These are phyloP conservation scores for Oligophagozyma castellii DNA, from an alignment of 1,139 yeast species.

Conservation along the genomic window DNA sequence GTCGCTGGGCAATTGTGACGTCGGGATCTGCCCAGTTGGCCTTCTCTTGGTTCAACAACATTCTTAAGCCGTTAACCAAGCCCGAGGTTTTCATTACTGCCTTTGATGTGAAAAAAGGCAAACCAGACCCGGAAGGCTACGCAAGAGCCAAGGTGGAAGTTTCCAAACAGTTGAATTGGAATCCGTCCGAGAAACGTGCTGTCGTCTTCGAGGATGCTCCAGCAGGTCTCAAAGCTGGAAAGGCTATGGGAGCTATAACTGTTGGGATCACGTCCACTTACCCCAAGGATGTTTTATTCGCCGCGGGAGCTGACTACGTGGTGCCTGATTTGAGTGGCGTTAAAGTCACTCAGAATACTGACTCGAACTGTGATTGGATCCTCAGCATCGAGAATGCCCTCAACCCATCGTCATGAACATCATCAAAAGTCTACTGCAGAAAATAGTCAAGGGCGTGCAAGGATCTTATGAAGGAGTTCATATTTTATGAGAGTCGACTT, in stretches of 20 bases:
- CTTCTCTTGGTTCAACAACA: slow-evolving; percentile 33
- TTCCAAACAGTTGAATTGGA: slow-evolving; percentile 36
- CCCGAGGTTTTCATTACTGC: slow-evolving; percentile 66
- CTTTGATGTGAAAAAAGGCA: slow-evolving; percentile 54
- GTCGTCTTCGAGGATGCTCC: slow-evolving; percentile 82
- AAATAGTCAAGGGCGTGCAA: too few species aligned
- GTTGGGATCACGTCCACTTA: slow-evolving; percentile 67
- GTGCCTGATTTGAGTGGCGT: slow-evolving; percentile 46
- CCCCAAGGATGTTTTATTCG: slow-evolving; percentile 44
- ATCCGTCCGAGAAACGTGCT: slow-evolving; percentile 26
- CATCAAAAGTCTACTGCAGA: too few species aligned
- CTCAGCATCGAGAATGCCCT: too few species aligned
- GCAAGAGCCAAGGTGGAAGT: slow-evolving; percentile 30
- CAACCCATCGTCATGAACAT: too few species aligned
- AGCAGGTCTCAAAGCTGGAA: slow-evolving; percentile 67
- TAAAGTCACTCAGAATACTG: slow-evolving; percentile 19
- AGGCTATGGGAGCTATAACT: slow-evolving; percentile 60
- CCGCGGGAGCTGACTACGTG: slow-evolving; percentile 63
- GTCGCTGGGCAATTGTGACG: slow-evolving; percentile 64
- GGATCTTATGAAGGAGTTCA: too few species aligned
- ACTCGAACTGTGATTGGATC: slow-evolving; percentile 9
- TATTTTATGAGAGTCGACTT: too few species aligned
- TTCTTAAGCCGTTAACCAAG: slow-evolving; percentile 37
- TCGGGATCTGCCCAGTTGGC: slow-evolving; percentile 64
- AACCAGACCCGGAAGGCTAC: slow-evolving; percentile 72